A percentile compares a stretch with the other conserved stretches of the same genome.
These are phyloP conservation scores for Delphinella strobiligena DNA, from an alignment of 2,329 filamentous ascomycete species.

Conservation along the genomic window DNA sequence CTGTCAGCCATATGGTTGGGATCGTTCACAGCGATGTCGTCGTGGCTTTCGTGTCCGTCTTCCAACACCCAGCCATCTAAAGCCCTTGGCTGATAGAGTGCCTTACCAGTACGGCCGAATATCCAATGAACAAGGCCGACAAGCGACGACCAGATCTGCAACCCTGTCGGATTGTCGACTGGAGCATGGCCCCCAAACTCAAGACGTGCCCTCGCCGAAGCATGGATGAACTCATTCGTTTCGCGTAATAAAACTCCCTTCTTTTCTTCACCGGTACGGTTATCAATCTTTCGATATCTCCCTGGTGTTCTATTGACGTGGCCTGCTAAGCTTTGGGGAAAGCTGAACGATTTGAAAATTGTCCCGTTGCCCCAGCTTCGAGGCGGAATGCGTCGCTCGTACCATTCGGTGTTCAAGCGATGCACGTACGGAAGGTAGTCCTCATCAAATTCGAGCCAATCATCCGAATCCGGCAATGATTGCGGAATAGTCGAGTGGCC, in stretches of 20 bases:
- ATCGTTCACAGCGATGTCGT: conserved; percentile 9
- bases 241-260: conserved; percentile 13
- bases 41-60: conserved; percentile 16
- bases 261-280: conserved; percentile 14
- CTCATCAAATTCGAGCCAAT: conserved; percentile 25
- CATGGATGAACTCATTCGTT: conserved; percentile 24
- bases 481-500: conserved; percentile 12
- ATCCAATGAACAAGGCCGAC: conserved; percentile 10
- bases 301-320: conserved; percentile 17
- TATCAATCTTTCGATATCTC: conserved; percentile 18
- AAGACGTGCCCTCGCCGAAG: conserved; percentile 22
- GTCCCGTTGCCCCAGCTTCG: conserved; percentile 21
- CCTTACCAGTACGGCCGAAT: conserved; percentile 4
- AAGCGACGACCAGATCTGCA: conserved; percentile 13
- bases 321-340: conserved; percentile 21
- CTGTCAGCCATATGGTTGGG: not conserved
- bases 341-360: conserved; percentile 22
- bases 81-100: conserved; percentile 10
- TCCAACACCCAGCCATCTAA: conserved; percentile 20
- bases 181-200: conserved; percentile 19
- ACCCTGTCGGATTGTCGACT: conserved; percentile 10
- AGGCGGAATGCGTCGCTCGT: conserved; percentile 11
- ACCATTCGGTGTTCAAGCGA: conserved; percentile 13
- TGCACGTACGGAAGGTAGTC: conserved; percentile 15
- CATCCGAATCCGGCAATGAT: conserved; percentile 5